Evolutionary conservation across 2,329 filamentous ascomycete genomes (phyloP).

Genomic region (Byssochlamys sp.): DNA sequence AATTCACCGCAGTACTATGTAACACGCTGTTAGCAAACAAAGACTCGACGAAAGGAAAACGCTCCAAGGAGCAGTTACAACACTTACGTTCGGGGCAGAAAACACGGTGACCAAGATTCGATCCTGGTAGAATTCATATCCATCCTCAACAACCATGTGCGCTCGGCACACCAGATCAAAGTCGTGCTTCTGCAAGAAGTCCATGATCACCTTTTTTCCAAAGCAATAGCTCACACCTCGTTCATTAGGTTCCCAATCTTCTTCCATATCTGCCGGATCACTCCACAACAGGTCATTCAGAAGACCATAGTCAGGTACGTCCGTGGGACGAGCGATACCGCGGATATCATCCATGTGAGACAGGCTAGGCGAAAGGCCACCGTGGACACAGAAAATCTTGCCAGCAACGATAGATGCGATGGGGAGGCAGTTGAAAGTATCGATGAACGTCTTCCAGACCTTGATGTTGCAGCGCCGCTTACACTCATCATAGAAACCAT

Average conservation of each 20-base stretch:
- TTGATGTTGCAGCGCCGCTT: constrained; percentile 94
- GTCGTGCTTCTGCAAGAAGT: constrained; percentile 87
- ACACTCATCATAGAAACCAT: constrained; percentile 97
- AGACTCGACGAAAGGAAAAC: not conserved
- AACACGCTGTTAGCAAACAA: constrained; percentile 15
- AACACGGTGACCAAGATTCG: constrained; percentile 92
- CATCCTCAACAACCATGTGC: constrained; percentile 98
- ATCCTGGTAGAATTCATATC: constrained; percentile 97
- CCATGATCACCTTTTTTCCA: constrained; percentile 93
- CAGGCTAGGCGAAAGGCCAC: constrained; percentile 81
- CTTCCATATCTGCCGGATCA: constrained; percentile 94
- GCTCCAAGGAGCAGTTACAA: not conserved
- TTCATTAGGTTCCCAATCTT: constrained; percentile 96
- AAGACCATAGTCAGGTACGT: constrained; percentile 91
- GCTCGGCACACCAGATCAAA: constrained; percentile 95
- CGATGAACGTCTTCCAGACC: constrained; percentile 95
- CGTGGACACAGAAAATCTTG: constrained; percentile 97
- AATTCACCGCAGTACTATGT: constrained; percentile 94
- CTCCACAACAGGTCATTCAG: constrained; percentile 95
- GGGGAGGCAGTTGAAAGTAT: constrained; percentile 89
- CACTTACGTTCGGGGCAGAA: constrained; percentile 85
- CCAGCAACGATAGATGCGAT: constrained; percentile 94
- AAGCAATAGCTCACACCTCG: constrained; percentile 97
- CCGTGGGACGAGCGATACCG: constrained; percentile 86
- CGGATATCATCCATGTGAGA: constrained; percentile 98